Evolutionary conservation across 108 stramenopile species (phyloP).

Genomic region (Cyclotella atomus): DNA sequence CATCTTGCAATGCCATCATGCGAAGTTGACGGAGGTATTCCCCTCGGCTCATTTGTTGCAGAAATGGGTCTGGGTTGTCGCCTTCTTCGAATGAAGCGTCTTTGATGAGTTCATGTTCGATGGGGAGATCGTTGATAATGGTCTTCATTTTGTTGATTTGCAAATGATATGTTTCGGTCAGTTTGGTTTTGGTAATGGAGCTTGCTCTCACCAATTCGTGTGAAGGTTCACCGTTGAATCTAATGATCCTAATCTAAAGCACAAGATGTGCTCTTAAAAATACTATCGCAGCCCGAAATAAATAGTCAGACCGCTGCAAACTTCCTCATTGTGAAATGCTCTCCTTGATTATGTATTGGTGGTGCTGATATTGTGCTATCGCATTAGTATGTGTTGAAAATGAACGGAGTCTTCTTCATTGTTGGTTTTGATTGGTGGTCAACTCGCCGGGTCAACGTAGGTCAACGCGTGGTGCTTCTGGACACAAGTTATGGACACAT

Average conservation of each 20-base stretch:
- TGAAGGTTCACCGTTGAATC: not conserved
- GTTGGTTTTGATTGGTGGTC: not conserved
- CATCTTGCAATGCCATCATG: conserved; percentile 21
- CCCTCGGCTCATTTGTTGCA: conserved; percentile 38
- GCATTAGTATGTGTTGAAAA: not conserved
- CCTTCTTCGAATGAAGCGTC: not conserved
- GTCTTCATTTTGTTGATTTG: too few relatives aligned
- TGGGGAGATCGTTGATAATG: too few relatives aligned
- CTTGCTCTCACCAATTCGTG: not conserved
- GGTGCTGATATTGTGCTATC: not conserved
- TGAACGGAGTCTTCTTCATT: not conserved
- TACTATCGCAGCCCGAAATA: not conserved
- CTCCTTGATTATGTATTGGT: not conserved
- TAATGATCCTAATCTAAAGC: too few relatives aligned
- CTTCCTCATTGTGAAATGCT: conserved; percentile 3
- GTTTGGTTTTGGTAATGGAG: too few relatives aligned
- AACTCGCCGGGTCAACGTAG: not conserved
- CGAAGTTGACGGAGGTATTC: conserved; percentile 20
- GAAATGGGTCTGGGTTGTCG: conserved; percentile 12
- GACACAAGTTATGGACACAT: too few relatives aligned
- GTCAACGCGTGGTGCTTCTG: too few relatives aligned
- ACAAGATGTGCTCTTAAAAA: not conserved
- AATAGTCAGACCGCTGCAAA: conserved; percentile 4
- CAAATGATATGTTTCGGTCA: too few relatives aligned
- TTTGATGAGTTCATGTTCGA: not conserved